Evolutionary conservation across 495 filamentous ascomycete species (phyloP).

Genomic region (Aspergillus ostianus): DNA sequence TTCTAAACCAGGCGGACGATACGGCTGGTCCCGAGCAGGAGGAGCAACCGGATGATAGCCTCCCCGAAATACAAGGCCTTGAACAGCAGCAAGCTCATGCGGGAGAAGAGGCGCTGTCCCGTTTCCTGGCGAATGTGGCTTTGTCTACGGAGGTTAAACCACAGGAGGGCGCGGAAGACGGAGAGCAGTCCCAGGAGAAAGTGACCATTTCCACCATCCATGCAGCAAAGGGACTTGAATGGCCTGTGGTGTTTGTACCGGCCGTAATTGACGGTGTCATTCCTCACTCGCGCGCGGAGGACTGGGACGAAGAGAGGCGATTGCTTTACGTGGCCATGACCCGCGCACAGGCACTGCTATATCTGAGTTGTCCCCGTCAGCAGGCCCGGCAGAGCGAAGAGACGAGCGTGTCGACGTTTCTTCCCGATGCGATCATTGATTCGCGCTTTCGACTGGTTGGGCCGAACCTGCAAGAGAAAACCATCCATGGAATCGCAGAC

Average conservation of each 20-base stretch:
- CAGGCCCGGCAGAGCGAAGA: constrained; percentile 60
- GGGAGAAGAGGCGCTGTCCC: constrained; percentile 67
- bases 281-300: constrained; percentile 89
- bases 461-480: constrained; percentile 52
- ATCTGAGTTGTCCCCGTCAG: constrained; percentile 76
- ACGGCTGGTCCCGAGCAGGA: constrained; percentile 28
- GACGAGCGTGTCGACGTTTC: constrained; percentile 62
- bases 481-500: constrained; percentile 58
- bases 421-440: constrained; percentile 48
- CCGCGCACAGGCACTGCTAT: constrained; percentile 84
- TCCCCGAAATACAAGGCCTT: constrained; percentile 76
- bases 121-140: constrained; percentile 86
- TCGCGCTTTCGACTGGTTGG: constrained; percentile 55
- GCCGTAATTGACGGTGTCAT: constrained; percentile 89
- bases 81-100: constrained; percentile 58
- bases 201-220: constrained; percentile 97
- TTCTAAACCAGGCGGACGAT: constrained; percentile 76
- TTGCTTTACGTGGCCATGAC: constrained; percentile 99
- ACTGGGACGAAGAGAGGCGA: constrained; percentile 84
- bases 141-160: constrained; percentile 72
- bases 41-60: constrained; percentile 58
- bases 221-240: constrained; percentile 94
- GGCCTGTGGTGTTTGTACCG: constrained; percentile 96
- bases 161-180: constrained; percentile 55
- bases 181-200: constrained; percentile 48